These are phyloP conservation scores for Nepenthes gracilis DNA, from an alignment of 148 eudicot species.

Conservation along the genomic window DNA sequence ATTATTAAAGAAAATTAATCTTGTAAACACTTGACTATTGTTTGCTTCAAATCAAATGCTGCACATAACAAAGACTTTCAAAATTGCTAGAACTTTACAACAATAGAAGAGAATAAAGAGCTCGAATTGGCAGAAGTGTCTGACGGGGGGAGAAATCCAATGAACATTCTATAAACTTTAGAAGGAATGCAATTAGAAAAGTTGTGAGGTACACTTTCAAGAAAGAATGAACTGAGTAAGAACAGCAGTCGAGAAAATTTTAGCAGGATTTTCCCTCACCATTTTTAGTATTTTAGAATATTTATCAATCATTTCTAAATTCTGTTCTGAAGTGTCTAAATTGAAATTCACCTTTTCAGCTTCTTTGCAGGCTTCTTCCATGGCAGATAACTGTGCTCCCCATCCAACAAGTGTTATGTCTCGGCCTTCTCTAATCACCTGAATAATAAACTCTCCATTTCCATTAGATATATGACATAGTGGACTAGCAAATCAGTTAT, in stretches of 20 bases:
- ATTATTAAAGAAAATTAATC: neutral
- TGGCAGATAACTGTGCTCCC: slow-evolving; percentile 89
- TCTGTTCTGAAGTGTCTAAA: no score
- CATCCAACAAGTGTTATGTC: slow-evolving; percentile 95
- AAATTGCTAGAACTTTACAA: neutral
- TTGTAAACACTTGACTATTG: neutral
- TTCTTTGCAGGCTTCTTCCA: slow-evolving; percentile 88
- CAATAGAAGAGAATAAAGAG: neutral
- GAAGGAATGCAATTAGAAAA: no score
- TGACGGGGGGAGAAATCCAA: neutral
- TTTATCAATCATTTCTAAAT: no score
- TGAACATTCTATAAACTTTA: no score
- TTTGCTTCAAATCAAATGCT: neutral
- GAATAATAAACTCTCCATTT: slow-evolving; percentile 2
- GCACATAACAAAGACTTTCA: neutral
- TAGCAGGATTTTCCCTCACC: no score
- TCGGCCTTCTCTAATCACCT: slow-evolving; percentile 86
- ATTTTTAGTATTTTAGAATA: no score
- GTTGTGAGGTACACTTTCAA: neutral
- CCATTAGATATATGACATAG: slow-evolving; percentile 5
- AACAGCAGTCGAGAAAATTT: neutral
- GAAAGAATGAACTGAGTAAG: neutral
- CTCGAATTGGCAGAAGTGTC: neutral
- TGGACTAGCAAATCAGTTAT: neutral
- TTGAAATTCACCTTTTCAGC: slow-evolving; percentile 61